phyloP scores from a whole-genome alignment of 768 basidiomycete species.

The Lactarius quietus region DNA sequence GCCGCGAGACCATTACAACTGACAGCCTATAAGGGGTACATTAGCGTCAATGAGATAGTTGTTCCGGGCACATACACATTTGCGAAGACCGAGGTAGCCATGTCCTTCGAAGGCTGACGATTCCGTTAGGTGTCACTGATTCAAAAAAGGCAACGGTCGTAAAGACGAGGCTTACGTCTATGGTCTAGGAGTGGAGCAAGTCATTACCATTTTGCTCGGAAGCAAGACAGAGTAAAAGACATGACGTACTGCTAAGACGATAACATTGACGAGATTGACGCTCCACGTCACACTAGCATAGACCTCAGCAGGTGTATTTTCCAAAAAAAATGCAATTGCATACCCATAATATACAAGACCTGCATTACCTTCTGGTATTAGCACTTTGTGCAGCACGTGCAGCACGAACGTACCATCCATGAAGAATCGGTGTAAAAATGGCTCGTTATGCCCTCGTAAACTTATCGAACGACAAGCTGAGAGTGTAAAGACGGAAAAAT shows the following conservation, averaged over 20 bases:
- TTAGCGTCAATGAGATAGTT: background rate
- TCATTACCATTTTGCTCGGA: background rate
- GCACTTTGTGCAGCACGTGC: background rate
- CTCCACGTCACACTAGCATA: constrained; percentile 14
- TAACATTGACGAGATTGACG: constrained; percentile 17
- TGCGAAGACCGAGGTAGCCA: constrained; percentile 9
- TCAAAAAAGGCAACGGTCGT: no score
- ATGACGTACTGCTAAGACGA: constrained; percentile 13
- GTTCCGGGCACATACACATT: constrained; percentile 10
- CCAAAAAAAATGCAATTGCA: background rate
- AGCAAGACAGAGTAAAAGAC: background rate
- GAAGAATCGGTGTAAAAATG: constrained; percentile 13
- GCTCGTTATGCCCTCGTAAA: constrained; percentile 14
- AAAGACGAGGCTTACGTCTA: constrained; percentile 1
- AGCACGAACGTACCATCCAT: constrained; percentile 17
- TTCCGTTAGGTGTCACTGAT: background rate
- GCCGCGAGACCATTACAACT: constrained; percentile 19
- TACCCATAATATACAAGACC: constrained; percentile 23
- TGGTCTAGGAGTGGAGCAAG: background rate
- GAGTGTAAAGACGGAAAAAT: constrained; percentile 26
- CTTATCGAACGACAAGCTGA: constrained; percentile 20
- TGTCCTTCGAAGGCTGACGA: background rate
- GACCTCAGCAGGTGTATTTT: background rate
- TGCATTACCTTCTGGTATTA: background rate
- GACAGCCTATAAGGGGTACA: constrained; percentile 4